phyloP scores from a whole-genome alignment of 2,329 filamentous ascomycete genomes.

The Ophiostoma sp. region DNA sequence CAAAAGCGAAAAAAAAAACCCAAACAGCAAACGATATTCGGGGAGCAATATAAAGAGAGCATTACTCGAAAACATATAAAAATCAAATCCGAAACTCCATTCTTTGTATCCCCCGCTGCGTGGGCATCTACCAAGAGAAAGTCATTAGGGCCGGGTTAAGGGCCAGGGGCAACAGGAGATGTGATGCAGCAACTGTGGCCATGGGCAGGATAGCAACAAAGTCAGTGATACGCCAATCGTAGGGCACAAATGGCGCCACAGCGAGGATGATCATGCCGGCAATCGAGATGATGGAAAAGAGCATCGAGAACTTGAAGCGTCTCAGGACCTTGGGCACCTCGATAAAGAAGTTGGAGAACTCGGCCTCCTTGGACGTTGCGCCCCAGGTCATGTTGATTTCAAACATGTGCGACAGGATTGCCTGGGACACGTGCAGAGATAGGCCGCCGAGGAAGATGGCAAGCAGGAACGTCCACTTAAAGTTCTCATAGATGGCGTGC shows the following conservation, averaged over 20 bases:
- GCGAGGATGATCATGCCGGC: conserved; percentile 60
- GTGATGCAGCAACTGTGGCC: conserved; percentile 62
- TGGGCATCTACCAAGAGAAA: conserved; percentile 59
- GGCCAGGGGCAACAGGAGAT: conserved; percentile 66
- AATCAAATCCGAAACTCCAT: background rate
- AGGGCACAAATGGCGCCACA: conserved; percentile 57
- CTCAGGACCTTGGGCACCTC: conserved; percentile 74
- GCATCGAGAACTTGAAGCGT: conserved; percentile 70
- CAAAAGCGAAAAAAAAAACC: too few species aligned
- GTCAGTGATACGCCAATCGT: conserved; percentile 61
- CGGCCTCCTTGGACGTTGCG: conserved; percentile 75
- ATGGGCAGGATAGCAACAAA: conserved; percentile 74
- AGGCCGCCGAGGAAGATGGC: conserved; percentile 79
- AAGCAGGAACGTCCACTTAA: conserved; percentile 69
- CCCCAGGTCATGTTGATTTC: conserved; percentile 84
- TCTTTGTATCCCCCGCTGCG: background rate
- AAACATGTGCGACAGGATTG: conserved; percentile 76
- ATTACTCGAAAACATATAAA: background rate
- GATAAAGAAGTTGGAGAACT: conserved; percentile 78
- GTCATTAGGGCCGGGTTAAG: conserved; percentile 77
- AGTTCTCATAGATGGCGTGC: conserved; percentile 54
- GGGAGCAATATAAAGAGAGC: background rate
- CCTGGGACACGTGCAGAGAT: conserved; percentile 74
- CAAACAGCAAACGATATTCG: background rate
- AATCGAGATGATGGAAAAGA: conserved; percentile 55